Evolutionary conservation across 306 rosid species (phyloP).

Genomic region (Cicer bijugum): DNA sequence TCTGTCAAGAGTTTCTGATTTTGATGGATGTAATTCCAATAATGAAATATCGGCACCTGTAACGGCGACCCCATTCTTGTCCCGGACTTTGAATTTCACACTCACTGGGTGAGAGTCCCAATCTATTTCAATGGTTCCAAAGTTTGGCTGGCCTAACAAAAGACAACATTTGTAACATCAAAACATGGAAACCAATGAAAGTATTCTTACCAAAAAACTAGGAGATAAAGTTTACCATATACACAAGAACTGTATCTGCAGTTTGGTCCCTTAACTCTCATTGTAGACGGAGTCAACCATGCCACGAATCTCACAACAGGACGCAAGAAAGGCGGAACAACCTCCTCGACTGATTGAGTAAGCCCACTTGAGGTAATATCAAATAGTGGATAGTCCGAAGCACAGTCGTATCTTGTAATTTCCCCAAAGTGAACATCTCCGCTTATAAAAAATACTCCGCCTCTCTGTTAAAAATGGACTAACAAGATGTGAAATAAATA

Average conservation of each 20-base stretch:
- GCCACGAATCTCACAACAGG: conserved; percentile 63
- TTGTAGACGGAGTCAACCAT: conserved; percentile 69
- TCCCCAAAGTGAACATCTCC: conserved; percentile 96
- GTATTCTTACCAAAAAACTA: neutral
- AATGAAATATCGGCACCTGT: conserved; percentile 51
- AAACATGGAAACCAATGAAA: conserved; percentile 14
- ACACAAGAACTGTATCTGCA: conserved; percentile 74
- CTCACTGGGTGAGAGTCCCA: conserved; percentile 68
- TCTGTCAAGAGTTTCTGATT: conserved; percentile 34
- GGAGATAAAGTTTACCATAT: conserved; percentile 60
- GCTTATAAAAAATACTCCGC: conserved; percentile 73
- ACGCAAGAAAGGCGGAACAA: conserved; percentile 57
- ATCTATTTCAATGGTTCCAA: conserved; percentile 75
- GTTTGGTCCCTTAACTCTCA: conserved; percentile 67
- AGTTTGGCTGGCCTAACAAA: conserved; percentile 72
- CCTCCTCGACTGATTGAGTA: conserved; percentile 75
- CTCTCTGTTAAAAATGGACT: conserved; percentile 59
- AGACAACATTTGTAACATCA: conserved; percentile 42
- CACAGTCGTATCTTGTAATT: conserved; percentile 79
- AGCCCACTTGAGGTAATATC: conserved; percentile 83
- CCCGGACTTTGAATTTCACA: conserved; percentile 62
- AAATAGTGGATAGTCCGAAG: conserved; percentile 70
- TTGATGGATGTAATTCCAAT: conserved; percentile 53
- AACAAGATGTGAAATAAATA: conserved; percentile 36
- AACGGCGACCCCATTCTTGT: conserved; percentile 57